phyloP scores from a whole-genome alignment of 75 land plant genomes.

The Isoetes taiwanensis region DNA sequence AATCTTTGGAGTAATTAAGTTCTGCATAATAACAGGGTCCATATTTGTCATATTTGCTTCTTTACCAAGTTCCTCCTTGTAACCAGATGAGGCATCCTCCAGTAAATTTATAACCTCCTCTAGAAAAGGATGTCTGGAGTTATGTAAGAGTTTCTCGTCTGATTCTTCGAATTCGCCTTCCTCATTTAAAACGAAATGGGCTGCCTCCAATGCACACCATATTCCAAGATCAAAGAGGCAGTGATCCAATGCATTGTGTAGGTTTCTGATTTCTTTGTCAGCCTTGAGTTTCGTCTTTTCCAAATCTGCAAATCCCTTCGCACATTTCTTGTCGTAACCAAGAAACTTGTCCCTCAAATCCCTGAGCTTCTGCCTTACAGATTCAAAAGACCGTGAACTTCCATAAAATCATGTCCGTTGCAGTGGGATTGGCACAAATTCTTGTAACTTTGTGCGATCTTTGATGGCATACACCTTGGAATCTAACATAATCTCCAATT shows the following conservation, averaged over 20 bases:
- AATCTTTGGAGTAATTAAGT: no score
- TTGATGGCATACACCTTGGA: slow-evolving; percentile 42
- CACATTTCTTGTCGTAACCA: neutral
- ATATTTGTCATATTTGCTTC: no score
- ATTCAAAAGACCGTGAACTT: neutral
- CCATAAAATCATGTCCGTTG: slow-evolving; percentile 28
- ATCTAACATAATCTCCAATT: slow-evolving; percentile 21
- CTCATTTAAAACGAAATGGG: neutral
- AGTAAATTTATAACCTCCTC: no score
- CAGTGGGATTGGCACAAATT: slow-evolving; percentile 44
- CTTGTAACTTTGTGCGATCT: slow-evolving; percentile 52
- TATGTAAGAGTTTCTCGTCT: no score
- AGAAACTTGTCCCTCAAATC: slow-evolving; percentile 30
- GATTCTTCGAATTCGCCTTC: no score
- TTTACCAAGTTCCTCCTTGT: no score
- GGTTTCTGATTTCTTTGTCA: slow-evolving; percentile 27
- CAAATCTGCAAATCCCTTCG: neutral
- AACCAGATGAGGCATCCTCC: no score
- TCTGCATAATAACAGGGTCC: no score
- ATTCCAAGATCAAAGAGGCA: slow-evolving; percentile 72
- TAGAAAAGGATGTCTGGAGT: no score
- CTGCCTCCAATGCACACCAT: slow-evolving; percentile 61
- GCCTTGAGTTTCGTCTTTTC: slow-evolving; percentile 21
- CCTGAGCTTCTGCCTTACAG: slow-evolving; percentile 28
- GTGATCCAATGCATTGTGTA: slow-evolving; percentile 35